Percentiles rank a stretch among this genome's conserved stretches.
These are phyloP conservation scores for Fusarium longipes DNA, from an alignment of 2,329 filamentous ascomycete species.

Conservation along the genomic window DNA sequence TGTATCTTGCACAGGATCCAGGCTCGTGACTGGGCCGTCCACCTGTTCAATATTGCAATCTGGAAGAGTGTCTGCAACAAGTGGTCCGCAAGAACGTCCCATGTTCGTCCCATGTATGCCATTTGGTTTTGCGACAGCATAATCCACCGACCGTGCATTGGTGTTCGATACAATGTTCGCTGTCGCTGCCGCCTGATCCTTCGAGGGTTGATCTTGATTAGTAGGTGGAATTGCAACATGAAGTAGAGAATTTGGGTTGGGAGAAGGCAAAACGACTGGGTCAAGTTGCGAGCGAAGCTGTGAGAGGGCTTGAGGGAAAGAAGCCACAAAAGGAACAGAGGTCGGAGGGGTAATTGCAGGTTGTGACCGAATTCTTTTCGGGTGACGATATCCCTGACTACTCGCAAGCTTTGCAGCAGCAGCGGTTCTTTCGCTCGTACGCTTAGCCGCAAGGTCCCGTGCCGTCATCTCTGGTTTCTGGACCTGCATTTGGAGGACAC, in stretches of 20 bases:
- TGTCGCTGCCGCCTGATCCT: not conserved
- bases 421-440: conserved; percentile 70
- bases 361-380: conserved; percentile 57
- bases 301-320: not conserved
- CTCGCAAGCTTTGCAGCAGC: conserved; percentile 67
- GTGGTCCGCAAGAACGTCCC: not conserved
- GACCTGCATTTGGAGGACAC: conserved; percentile 71
- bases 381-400: conserved; percentile 64
- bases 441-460: conserved; percentile 67
- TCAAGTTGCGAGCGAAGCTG: conserved; percentile 9
- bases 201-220: not conserved
- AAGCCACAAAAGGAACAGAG: not conserved
- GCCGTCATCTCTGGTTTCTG: conserved; percentile 59
- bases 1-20: not conserved
- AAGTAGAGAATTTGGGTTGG: conserved; percentile 3
- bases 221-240: conserved; percentile 1
- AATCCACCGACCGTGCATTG: not conserved
- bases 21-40: not conserved
- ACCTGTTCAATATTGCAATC: not conserved
- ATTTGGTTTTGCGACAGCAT: conserved; percentile 9
- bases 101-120: not conserved
- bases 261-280: not conserved
- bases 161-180: not conserved
- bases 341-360: conserved; percentile 27
- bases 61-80: not conserved